Evolutionary conservation across 345 rosid species (phyloP), one percentile per base, ranked within the genome.

Genomic region (Noccaea caerulescens): DNA sequence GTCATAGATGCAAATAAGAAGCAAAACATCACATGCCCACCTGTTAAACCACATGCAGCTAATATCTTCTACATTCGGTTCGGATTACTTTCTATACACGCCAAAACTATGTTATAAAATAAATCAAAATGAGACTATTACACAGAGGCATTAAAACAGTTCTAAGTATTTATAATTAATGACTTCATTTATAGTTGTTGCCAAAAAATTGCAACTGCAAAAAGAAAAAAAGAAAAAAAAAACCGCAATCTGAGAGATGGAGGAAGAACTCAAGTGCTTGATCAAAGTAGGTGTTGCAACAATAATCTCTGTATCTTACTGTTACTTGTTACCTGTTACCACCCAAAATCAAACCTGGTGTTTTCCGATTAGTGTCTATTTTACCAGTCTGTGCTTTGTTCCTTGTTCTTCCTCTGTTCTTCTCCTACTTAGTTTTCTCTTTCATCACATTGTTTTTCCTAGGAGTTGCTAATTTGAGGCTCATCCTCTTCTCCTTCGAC

Each of bases 231-330:
- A 14, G n/a, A 12, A 30, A 37, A 37, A 37, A 2, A 37, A 6
- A 0, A 16, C 18, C 39, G 30, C 3, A 27, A 27, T 2, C 30
- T 32, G 58, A 32, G 58, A 16, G 8, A 54, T 54, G 58, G 58
- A 54, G 58, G 20, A 54, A 32, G 58, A 54, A 54, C 39, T 54
- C 10, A 32, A 54, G 34, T 30, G 20, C 39, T 54, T 32, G 20
- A 10, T 54, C 37, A 54, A 54, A 54, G 58, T 54, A 12, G 38
- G 58, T 14, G 20, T 32, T 30, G 32, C 11, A 54, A n/a, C 39
- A 33, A n/a, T 54, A 32, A 7, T 54, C 9, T 54, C 39, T 2
- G 58, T 54, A 54, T 54, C 58, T 32, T 54, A 54, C 30, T 54
- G 58, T 32, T 54, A 32, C 20, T 54, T 54, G 20, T 32, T 54